phyloP scores from a whole-genome alignment of 495 filamentous ascomycete genomes.

The Xylaria bambusicola region DNA sequence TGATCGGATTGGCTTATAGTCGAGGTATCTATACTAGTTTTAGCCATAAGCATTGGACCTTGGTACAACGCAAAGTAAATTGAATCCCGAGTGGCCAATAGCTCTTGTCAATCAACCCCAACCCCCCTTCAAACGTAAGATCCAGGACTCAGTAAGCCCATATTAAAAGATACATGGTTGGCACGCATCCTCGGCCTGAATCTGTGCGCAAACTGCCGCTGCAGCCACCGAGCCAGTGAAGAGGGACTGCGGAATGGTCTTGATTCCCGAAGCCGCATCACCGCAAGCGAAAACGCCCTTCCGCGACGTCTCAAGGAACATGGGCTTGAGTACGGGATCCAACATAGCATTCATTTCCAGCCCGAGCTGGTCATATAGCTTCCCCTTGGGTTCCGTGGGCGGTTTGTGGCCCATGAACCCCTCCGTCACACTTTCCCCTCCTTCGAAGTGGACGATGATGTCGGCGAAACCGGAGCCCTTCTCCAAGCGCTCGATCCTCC shows the following conservation, averaged over 20 bases:
- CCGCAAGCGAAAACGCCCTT: slow-evolving; percentile 11
- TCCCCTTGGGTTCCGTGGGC: not conserved
- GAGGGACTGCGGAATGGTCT: not conserved
- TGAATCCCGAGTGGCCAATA: not conserved
- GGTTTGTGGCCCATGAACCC: slow-evolving; percentile 11
- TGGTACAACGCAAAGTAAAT: too few species aligned
- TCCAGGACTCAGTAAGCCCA: not conserved
- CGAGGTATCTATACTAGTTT: too few species aligned
- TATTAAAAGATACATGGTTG: not conserved
- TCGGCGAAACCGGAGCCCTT: not conserved
- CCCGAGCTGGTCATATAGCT: slow-evolving; percentile 7
- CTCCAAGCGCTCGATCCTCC: not conserved
- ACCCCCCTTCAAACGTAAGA: not conserved
- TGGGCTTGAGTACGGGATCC: not conserved
- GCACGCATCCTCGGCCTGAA: not conserved
- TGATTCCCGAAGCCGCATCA: not conserved
- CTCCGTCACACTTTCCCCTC: not conserved
- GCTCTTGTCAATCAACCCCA: slow-evolving; percentile 27
- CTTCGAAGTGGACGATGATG: not conserved
- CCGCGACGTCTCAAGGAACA: not conserved
- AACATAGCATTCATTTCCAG: not conserved
- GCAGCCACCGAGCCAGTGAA: not conserved
- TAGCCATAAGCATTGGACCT: too few species aligned
- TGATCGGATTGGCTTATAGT: too few species aligned
- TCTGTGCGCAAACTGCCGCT: not conserved